Base-by-base conservation (phyloP, 2,329 filamentous ascomycete genomes). In the Paraphaeosphaeria sporulosa region DNA sequence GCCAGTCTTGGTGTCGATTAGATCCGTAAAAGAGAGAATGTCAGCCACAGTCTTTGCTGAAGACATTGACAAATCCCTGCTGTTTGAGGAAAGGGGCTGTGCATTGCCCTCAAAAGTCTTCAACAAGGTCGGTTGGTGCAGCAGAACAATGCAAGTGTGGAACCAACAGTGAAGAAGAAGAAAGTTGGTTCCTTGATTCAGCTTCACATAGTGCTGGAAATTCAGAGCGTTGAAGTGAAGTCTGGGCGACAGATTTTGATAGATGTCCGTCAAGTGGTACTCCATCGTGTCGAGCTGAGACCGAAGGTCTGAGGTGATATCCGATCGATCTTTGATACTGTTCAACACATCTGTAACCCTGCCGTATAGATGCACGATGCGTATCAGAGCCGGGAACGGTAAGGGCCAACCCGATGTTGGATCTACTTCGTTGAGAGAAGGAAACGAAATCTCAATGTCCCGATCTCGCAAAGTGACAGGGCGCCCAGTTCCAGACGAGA, bases 41-140 rank as follows among this genome's bases (percentile, higher is more conserved):
- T 96, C 93, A 36, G 92, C 92, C 61, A 96, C 95, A 0, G 93
- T 96, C 80, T 96, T 96, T 13, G 93, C 93, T 25, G 92, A 94
- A 15, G 91, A 94, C 90, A 94, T 94, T 61, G 91, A 92, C 5
- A 88, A 71, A 73, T 95, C 92, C 58, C 91, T 88, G 65, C 92
- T 95, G 71, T 95, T 92, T 0, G 90, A 87, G 40, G 93, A 87
- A 0, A 96, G 82, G 58, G 93, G 90, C 52, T 92, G 84, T 55
- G 90, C 89, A 23, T 82, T 81, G 2, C 86, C 87, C 66, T 88
- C 87, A 58, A 95, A 93, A 0, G 90, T 91, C 50, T 92, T 90
- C 55, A 96, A 81, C 1, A 96, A 80, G 0, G 92, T 94, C 0
- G 93, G 93, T 65, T 94, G 92, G 71, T 96, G 92, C 5, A 96